A percentile compares a stretch with the other conserved stretches of the same genome.
phyloP scores from a whole-genome alignment of 139 green algal species.

The Auxenochlorella protothecoides region DNA sequence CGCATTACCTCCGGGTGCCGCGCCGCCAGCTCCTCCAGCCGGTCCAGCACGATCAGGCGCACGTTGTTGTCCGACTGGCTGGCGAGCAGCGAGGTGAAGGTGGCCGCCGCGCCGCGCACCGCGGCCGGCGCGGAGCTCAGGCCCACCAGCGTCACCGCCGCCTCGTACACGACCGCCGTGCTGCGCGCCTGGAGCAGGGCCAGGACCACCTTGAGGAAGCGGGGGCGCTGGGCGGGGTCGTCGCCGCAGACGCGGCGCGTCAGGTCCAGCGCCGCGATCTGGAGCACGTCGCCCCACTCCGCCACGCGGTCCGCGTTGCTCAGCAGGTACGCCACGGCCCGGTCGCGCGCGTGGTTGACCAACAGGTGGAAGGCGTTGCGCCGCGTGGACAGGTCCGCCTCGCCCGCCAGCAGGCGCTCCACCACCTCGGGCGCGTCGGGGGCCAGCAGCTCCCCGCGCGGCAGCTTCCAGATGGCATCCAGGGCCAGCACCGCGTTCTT shows the following conservation, averaged over 20 bases:
- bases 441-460: constrained; percentile 86
- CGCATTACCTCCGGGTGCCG: constrained; percentile 70
- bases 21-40: constrained; percentile 71
- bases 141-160: constrained; percentile 74
- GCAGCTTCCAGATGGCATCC: constrained; percentile 84
- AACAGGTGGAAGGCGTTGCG: constrained; percentile 95
- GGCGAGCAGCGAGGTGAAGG: constrained; percentile 93
- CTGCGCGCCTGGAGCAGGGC: constrained; percentile 71
- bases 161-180: constrained; percentile 93
- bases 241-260: constrained; percentile 83
- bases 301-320: constrained; percentile 75
- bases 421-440: constrained; percentile 88
- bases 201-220: constrained; percentile 99
- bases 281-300: constrained; percentile 88
- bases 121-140: constrained; percentile 91
- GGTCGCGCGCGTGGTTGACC: constrained; percentile 53
- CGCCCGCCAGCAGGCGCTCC: constrained; percentile 66
- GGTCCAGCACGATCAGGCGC: constrained; percentile 98
- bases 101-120: constrained; percentile 89
- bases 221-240: constrained; percentile 78
- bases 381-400: constrained; percentile 83
- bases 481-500: constrained; percentile 93
- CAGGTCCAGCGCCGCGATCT: constrained; percentile 91
- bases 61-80: constrained; percentile 99
- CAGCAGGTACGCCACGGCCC: constrained; percentile 83